These are phyloP conservation scores for Hermanozyma aechmeae DNA, from an alignment of 805 yeast species.

Conservation along the genomic window DNA sequence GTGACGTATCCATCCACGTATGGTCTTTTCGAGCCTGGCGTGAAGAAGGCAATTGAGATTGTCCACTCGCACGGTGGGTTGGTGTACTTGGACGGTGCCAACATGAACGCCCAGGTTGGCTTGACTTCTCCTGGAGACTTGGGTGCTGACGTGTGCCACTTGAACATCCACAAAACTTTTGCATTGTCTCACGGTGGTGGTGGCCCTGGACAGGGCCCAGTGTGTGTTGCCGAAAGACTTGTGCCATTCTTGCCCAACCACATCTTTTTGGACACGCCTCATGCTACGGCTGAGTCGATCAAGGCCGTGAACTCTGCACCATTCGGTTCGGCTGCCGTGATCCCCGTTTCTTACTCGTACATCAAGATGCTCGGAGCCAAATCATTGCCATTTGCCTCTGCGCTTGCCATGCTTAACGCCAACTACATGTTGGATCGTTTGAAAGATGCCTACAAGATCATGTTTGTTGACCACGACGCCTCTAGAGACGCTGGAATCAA, in stretches of 20 bases:
- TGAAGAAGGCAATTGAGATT: constrained; percentile 73
- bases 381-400: constrained; percentile 79
- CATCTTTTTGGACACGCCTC: constrained; percentile 46
- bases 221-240: constrained; percentile 80
- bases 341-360: constrained; percentile 91
- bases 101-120: constrained; percentile 99
- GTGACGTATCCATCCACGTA: constrained; percentile 96
- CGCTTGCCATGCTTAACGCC: constrained; percentile 88
- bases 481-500: constrained; percentile 40
- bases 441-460: constrained; percentile 59
- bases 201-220: constrained; percentile 99
- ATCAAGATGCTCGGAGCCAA: constrained; percentile 87
- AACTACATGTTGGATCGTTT: constrained; percentile 87
- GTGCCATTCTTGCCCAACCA: constrained; percentile 79
- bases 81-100: constrained; percentile 97
- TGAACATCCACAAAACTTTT: constrained; percentile 94
- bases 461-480: constrained; percentile 52
- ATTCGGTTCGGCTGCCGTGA: constrained; percentile 87
- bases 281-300: constrained; percentile 42
- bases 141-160: constrained; percentile 97
- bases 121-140: constrained; percentile 94
- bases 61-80: constrained; percentile 88
- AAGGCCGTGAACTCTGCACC: constrained; percentile 87
- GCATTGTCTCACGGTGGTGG: constrained; percentile 99
- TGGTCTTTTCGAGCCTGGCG: constrained; percentile 91